phyloP scores from a whole-genome alignment of 148 eudicot genomes.

The Vaccinium corymbosum region DNA sequence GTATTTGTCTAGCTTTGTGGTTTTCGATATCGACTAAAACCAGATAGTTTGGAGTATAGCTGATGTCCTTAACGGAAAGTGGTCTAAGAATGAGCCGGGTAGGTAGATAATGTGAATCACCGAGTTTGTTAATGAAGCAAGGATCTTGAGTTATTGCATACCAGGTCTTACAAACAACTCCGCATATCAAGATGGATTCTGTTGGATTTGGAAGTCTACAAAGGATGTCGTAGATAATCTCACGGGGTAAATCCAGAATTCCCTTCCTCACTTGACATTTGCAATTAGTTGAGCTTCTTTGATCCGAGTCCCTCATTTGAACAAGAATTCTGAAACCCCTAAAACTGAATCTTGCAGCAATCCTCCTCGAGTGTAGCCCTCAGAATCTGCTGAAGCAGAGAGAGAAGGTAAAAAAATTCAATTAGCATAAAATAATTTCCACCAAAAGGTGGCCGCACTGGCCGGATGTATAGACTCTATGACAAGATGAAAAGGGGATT shows the following conservation, averaged over 20 bases:
- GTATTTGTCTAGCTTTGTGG: neutral
- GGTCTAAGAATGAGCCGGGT: constrained; percentile 2
- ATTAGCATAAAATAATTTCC: neutral
- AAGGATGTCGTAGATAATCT: neutral
- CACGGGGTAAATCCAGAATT: neutral
- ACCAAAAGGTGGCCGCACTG: neutral
- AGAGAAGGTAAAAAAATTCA: neutral
- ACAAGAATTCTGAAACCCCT: neutral
- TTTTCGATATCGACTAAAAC: constrained; percentile 12
- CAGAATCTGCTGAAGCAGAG: neutral
- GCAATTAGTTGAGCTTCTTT: neutral
- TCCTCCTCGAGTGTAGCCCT: neutral
- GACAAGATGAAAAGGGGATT: neutral
- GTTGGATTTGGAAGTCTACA: neutral
- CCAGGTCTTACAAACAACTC: constrained; percentile 15
- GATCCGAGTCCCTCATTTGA: neutral
- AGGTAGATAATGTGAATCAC: neutral
- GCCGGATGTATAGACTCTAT: neutral
- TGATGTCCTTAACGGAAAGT: neutral
- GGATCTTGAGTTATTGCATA: neutral
- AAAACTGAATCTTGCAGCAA: neutral
- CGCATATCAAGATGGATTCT: constrained; percentile 10
- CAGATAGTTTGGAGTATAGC: neutral
- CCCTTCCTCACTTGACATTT: neutral
- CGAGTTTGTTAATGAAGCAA: constrained; percentile 1